Evolutionary conservation across 2,329 filamentous ascomycete species (phyloP).

Genomic region (Exophiala alcalophila): DNA sequence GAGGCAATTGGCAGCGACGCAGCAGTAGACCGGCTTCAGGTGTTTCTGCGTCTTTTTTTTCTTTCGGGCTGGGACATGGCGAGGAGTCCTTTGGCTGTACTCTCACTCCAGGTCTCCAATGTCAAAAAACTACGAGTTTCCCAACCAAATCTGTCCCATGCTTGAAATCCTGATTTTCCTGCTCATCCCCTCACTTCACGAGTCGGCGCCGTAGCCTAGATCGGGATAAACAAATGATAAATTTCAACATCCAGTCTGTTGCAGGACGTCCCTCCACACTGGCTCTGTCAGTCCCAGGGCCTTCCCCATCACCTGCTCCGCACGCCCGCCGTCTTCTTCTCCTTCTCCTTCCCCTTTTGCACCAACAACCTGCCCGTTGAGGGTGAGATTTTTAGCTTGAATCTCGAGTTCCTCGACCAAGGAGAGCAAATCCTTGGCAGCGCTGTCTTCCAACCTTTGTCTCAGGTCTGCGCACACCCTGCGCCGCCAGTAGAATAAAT

Average conservation of each 20-base stretch:
- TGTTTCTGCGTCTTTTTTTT: too few relatives aligned
- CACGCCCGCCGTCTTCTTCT: not conserved
- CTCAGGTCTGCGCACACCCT: constrained; percentile 11
- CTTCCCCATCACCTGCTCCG: constrained; percentile 15
- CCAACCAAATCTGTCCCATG: too few relatives aligned
- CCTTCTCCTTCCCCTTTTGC: not conserved
- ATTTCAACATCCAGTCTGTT: constrained; percentile 15
- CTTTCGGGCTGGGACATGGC: too few relatives aligned
- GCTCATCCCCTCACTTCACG: too few relatives aligned
- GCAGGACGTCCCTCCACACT: constrained; percentile 5
- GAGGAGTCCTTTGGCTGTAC: too few relatives aligned
- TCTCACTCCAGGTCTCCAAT: too few relatives aligned
- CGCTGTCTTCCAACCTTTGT: constrained; percentile 9
- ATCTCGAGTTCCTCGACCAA: constrained; percentile 10
- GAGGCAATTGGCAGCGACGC: too few relatives aligned
- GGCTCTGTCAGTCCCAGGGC: constrained; percentile 7
- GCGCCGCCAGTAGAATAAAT: constrained; percentile 9
- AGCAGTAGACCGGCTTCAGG: too few relatives aligned
- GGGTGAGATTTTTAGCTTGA: not conserved
- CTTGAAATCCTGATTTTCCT: too few relatives aligned
- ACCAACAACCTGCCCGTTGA: not conserved
- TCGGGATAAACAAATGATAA: too few relatives aligned
- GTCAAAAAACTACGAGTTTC: too few relatives aligned
- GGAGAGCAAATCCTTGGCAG: constrained; percentile 11
- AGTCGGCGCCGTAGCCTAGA: too few relatives aligned